Percentiles rank a stretch among this genome's conserved stretches.
These are phyloP conservation scores for Sugiyamaella valdiviana DNA, from an alignment of 805 yeast species.

Conservation along the genomic window DNA sequence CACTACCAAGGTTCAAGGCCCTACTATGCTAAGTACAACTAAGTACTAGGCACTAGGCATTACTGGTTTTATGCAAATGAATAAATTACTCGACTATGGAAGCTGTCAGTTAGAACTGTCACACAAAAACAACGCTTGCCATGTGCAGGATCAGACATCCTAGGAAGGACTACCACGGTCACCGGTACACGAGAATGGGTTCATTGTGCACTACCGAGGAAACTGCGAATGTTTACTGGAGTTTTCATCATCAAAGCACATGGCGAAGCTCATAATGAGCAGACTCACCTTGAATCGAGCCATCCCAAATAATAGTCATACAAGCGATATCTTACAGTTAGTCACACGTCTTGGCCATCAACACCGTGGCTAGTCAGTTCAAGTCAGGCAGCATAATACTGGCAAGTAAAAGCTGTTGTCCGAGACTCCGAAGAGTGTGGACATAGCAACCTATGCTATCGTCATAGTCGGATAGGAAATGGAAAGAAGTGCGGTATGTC, in stretches of 20 bases:
- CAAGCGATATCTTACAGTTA: conserved; percentile 9
- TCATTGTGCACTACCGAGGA: conserved; percentile 40
- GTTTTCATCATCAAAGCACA: conserved; percentile 32
- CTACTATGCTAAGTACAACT: too few relatives aligned
- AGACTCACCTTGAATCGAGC: conserved; percentile 6
- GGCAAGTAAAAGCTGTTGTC: conserved; percentile 36
- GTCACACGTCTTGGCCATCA: conserved; percentile 5
- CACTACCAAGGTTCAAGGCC: background rate
- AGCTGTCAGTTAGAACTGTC: background rate
- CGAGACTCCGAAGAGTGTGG: conserved; percentile 6
- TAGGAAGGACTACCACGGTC: conserved; percentile 39
- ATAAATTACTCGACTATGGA: background rate
- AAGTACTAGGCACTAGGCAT: too few relatives aligned
- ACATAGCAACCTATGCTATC: conserved; percentile 33
- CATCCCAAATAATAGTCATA: conserved; percentile 10
- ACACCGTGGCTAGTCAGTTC: background rate
- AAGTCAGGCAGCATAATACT: conserved; percentile 31
- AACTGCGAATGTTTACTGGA: conserved; percentile 38
- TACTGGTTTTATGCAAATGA: too few relatives aligned
- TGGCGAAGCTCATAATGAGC: background rate
- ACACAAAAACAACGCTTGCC: background rate
- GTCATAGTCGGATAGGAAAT: conserved; percentile 37
- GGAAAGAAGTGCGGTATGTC: conserved; percentile 34
- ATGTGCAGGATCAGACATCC: conserved; percentile 34
- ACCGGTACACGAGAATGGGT: conserved; percentile 36